Evolutionary conservation across 1,284 basidiomycete genomes (phyloP), one percentile per base, ranked within the genome.

Genomic region (Cryptococcus floricola): DNA sequence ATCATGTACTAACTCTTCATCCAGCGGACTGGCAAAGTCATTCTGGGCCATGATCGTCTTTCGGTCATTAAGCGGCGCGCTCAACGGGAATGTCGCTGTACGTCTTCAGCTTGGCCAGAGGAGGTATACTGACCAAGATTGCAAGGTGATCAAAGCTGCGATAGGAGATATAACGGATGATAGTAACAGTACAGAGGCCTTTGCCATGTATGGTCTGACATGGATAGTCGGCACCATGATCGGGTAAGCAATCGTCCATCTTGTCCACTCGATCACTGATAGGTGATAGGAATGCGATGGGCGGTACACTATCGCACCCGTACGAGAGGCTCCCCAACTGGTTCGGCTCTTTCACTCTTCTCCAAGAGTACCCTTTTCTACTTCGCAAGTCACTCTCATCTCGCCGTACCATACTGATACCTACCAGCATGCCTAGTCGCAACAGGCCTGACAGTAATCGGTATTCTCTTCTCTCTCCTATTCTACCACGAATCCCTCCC

Each of bases 281-380:
- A 46, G n/a, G 31, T 38, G 14, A 18, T 23, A 68, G 67, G 5
- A 68, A 65, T 38, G 64, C 68, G 5, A 48, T 71, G 39, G 69
- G 69, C 16, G 76, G 76, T 10, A 64, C 64, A 4, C 64, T 77
- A 12, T 72, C 73, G 10, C 80, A 68, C 69, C 80, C 80, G 0
- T 79, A 68, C 13, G 75, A 80, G 50, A 71, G 77, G 49, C 76
- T 75, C 46, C 78, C 79, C 0, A 59, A 58, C 4, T 25, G 77
- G 9, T 81, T 81, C 57, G 76, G 75, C 6, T 52, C 54, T 0
- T 66, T 63, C 16, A 57, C 67, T 37, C 59, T 79, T 2, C 68
- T 81, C 45, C 54, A 64, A 52, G 52, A 63, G 43, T 74, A 79
- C 56, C 80, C 80, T 0, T 81, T 78, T 56, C 63, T 80, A 39